phyloP scores from a whole-genome alignment of 2,329 filamentous ascomycete genomes.

The Talaromyces sp. region DNA sequence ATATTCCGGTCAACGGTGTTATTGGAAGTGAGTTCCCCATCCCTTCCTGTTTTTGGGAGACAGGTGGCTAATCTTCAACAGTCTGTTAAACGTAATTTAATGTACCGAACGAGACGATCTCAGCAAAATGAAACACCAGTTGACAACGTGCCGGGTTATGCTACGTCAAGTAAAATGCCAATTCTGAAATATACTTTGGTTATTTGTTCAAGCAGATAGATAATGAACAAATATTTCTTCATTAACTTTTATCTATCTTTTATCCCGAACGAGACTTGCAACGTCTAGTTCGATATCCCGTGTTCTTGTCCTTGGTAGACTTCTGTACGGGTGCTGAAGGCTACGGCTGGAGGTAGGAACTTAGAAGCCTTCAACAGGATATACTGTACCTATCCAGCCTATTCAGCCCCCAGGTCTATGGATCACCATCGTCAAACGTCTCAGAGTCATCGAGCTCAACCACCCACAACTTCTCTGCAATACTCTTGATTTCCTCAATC shows the following conservation, averaged over 20 bases:
- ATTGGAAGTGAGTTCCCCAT: constrained; percentile 30
- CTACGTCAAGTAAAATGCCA: not conserved
- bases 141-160: too few species aligned
- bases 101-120: too few species aligned
- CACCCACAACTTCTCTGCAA: not conserved
- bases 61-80: not conserved
- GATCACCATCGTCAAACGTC: not conserved
- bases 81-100: not conserved
- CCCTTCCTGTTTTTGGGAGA: too few species aligned
- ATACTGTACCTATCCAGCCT: too few species aligned
- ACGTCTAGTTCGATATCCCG: too few species aligned
- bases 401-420: not conserved
- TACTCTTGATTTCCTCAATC: not conserved
- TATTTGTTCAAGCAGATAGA: not conserved
- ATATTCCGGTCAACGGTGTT: constrained; percentile 50
- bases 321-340: too few species aligned
- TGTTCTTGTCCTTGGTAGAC: too few species aligned
- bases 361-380: too few species aligned
- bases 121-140: too few species aligned
- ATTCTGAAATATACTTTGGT: not conserved
- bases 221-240: not conserved
- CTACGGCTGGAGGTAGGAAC: too few species aligned
- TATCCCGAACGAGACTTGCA: too few species aligned
- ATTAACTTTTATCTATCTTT: too few species aligned
- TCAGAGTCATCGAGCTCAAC: not conserved